These are phyloP conservation scores for Dictyostelium purpureum DNA, from an alignment of 78 protist genomes.

Conservation along the genomic window DNA sequence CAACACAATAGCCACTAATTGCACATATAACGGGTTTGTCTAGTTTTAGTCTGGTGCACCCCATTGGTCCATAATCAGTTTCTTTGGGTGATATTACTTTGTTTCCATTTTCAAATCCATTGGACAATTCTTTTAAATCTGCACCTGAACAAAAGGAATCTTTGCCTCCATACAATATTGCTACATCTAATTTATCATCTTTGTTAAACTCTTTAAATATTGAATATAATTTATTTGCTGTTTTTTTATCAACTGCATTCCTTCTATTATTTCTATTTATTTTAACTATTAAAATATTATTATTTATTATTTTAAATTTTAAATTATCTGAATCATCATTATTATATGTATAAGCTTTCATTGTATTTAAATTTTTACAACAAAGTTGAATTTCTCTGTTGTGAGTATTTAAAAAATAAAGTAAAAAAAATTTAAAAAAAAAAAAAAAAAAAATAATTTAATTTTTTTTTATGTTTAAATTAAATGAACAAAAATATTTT, in stretches of 20 bases:
- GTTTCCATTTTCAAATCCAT: background rate
- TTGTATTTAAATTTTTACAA: too few relatives aligned
- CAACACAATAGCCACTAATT: constrained; percentile 84
- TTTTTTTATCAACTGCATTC: constrained; percentile 82
- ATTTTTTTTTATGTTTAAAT: too few relatives aligned
- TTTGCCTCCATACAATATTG: constrained; percentile 77
- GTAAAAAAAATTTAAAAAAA: too few relatives aligned
- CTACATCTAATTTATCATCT: constrained; percentile 55
- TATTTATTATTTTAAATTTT: background rate
- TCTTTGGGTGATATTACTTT: background rate
- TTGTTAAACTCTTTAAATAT: constrained; percentile 79
- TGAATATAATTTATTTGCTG: constrained; percentile 64
- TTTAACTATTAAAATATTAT: constrained; percentile 23
- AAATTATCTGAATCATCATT: too few relatives aligned
- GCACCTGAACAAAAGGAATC: constrained; percentile 91
- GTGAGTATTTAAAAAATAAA: too few relatives aligned
- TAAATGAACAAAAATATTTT: too few relatives aligned
- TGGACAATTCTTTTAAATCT: constrained; percentile 81
- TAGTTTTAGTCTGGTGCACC: constrained; percentile 72
- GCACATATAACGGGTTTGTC: constrained; percentile 85
- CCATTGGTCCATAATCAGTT: constrained; percentile 84
- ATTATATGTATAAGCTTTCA: too few relatives aligned
- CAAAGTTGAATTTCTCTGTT: too few relatives aligned
- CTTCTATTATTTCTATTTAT: constrained; percentile 53
- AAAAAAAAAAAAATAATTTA: too few relatives aligned